Conservation (phyloP, 139 green algal genomes). For the Ulvella scutata region DNA sequence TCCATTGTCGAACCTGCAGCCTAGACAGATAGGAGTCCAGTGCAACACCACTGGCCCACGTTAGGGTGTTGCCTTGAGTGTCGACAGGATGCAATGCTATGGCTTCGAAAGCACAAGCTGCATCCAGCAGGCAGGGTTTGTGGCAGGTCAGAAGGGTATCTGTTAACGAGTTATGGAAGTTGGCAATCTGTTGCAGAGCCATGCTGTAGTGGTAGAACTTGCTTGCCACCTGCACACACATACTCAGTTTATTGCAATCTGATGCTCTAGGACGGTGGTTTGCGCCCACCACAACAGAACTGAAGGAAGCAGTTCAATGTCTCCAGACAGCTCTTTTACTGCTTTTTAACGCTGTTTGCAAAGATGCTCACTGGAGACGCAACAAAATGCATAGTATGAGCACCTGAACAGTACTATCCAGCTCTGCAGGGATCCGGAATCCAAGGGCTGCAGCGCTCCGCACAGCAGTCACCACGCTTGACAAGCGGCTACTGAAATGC, state of each 20-base stretch:
- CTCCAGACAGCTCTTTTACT: no score
- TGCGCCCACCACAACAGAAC: no score
- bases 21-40: constrained; percentile 55
- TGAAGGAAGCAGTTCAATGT: no score
- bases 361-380: no score
- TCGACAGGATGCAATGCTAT: constrained; percentile 19
- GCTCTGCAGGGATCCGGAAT: constrained; percentile 5
- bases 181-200: constrained; percentile 62
- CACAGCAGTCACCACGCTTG: neutral
- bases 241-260: no score
- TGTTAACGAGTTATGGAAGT: constrained; percentile 77
- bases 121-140: constrained; percentile 69
- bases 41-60: constrained; percentile 47
- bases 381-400: no score
- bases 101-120: constrained; percentile 59
- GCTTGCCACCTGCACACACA: constrained; percentile 41
- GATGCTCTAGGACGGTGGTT: no score
- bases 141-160: constrained; percentile 65
- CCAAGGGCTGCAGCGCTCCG: constrained; percentile 8
- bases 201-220: constrained; percentile 65
- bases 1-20: constrained; percentile 23
- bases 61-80: constrained; percentile 49
- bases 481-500: neutral
- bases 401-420: neutral
- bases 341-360: no score